phyloP scores from a whole-genome alignment of 2,329 filamentous ascomycete genomes.

The Colletotrichum caudatum region DNA sequence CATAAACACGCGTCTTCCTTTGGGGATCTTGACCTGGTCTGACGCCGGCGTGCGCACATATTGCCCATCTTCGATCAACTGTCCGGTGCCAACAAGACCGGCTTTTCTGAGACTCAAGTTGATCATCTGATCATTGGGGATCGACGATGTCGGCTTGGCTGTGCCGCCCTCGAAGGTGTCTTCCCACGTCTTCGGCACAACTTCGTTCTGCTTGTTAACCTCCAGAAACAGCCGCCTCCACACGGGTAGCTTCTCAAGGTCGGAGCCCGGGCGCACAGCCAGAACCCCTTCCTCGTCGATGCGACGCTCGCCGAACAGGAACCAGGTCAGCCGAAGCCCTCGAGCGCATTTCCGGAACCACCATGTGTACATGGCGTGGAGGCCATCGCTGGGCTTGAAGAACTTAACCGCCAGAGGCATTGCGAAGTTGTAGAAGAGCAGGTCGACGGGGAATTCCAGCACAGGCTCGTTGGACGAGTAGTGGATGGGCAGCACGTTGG shows the following conservation, averaged over 20 bases:
- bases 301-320: slow-evolving; percentile 87
- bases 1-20: slow-evolving; percentile 84
- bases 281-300: slow-evolving; percentile 84
- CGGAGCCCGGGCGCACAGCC: slow-evolving; percentile 56
- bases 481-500: slow-evolving; percentile 85
- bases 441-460: slow-evolving; percentile 92
- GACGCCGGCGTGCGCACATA: slow-evolving; percentile 95
- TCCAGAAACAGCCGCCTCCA: slow-evolving; percentile 62
- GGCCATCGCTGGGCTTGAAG: slow-evolving; percentile 84
- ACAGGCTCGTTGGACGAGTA: slow-evolving; percentile 94
- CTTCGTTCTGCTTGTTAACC: slow-evolving; percentile 55
- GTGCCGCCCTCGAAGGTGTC: slow-evolving; percentile 64
- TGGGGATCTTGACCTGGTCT: slow-evolving; percentile 94
- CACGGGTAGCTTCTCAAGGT: slow-evolving; percentile 50
- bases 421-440: slow-evolving; percentile 96
- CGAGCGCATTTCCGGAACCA: slow-evolving; percentile 93
- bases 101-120: slow-evolving; percentile 56
- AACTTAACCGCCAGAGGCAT: slow-evolving; percentile 89
- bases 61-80: slow-evolving; percentile 77
- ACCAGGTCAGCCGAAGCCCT: slow-evolving; percentile 84
- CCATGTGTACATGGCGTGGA: slow-evolving; percentile 92
- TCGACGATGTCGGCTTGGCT: slow-evolving; percentile 55
- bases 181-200: slow-evolving; percentile 69
- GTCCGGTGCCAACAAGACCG: slow-evolving; percentile 59
- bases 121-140: slow-evolving; percentile 53